Conservation (phyloP, 106 monocot species). For the Platanthera zijinensis region DNA sequence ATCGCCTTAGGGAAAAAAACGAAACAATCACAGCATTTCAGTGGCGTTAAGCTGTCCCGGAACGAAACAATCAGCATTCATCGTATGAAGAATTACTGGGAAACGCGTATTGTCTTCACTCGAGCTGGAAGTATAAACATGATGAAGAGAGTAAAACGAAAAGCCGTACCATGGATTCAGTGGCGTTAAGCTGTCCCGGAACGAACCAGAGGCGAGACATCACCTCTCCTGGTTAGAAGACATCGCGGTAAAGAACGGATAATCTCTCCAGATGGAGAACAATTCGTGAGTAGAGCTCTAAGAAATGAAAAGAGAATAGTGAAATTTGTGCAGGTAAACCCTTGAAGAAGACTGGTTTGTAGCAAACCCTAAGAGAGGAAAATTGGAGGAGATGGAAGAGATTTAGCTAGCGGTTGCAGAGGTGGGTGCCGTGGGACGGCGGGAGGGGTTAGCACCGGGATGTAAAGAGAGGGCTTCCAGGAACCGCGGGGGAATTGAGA, state of each 20-base stretch:
- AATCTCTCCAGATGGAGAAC: background rate
- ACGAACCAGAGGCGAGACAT: conserved; percentile 25
- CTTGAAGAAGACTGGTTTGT: background rate
- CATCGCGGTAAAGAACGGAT: background rate
- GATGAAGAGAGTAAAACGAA: background rate
- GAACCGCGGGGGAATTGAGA: no score
- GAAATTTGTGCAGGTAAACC: background rate
- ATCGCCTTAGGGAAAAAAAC: conserved; percentile 6
- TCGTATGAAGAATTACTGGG: background rate
- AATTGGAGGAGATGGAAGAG: no score
- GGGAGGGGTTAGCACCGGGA: no score
- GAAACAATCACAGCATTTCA: no score
- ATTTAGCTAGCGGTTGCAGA: no score
- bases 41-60: no score
- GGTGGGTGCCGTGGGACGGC: background rate
- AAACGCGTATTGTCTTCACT: background rate
- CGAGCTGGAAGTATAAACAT: background rate
- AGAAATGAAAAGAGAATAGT: background rate
- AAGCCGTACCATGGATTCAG: conserved; percentile 15
- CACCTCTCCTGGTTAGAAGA: conserved; percentile 2
- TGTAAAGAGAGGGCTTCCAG: no score
- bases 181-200: conserved; percentile 15
- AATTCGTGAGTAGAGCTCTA: background rate
- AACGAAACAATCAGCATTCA: background rate
- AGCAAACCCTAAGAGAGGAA: no score